phyloP scores from a whole-genome alignment of 495 filamentous ascomycete genomes.

The Trichocladium antarcticum region DNA sequence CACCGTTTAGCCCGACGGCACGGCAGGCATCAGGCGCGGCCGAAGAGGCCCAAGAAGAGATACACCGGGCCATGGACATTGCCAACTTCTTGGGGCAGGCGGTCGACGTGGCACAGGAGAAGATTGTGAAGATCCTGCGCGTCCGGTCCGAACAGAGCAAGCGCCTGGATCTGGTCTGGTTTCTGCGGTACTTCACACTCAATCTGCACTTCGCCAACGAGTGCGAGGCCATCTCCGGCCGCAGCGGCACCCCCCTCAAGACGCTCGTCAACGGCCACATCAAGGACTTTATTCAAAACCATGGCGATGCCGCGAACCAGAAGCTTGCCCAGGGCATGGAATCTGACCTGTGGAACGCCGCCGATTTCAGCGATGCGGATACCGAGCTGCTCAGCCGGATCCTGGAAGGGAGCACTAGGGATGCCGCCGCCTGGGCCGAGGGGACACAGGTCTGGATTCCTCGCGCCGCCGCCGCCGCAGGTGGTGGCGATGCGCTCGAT shows the following conservation, averaged over 20 bases:
- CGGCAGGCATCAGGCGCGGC: constrained; percentile 18
- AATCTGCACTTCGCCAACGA: constrained; percentile 94
- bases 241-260: constrained; percentile 73
- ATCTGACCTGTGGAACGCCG: constrained; percentile 77
- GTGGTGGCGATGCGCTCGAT: constrained; percentile 8
- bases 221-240: constrained; percentile 88
- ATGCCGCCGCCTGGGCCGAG: constrained; percentile 62
- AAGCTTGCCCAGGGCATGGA: constrained; percentile 76
- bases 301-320: constrained; percentile 67
- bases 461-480: constrained; percentile 16
- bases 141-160: constrained; percentile 78
- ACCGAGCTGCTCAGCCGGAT: constrained; percentile 54
- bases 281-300: constrained; percentile 68
- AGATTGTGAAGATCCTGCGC: constrained; percentile 82
- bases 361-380: constrained; percentile 65
- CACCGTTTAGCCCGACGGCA: constrained; percentile 37
- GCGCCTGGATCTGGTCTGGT: constrained; percentile 60
- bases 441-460: constrained; percentile 62
- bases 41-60: constrained; percentile 59
- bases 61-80: constrained; percentile 77
- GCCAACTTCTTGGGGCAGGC: constrained; percentile 88
- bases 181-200: constrained; percentile 84
- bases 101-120: constrained; percentile 84
- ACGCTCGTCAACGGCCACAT: constrained; percentile 87
- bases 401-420: constrained; percentile 66